Base-by-base conservation (phyloP, 192 early-diverging fungal genomes). In the Allomyces javanicus region DNA sequence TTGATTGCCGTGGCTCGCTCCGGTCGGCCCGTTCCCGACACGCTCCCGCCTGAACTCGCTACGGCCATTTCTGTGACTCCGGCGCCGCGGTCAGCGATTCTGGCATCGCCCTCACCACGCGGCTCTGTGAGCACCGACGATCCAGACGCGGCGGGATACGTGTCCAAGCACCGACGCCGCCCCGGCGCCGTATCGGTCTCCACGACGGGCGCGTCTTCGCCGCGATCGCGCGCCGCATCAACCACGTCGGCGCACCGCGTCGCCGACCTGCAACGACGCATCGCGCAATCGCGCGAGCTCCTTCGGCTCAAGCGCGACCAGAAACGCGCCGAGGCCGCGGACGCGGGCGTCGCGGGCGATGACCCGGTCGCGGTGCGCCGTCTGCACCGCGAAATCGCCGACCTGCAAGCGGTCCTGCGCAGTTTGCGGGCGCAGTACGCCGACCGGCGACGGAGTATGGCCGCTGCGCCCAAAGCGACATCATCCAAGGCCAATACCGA, bases 1-100 rank as follows among this genome's bases (percentile, higher is more conserved):
- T 73, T 98, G 22, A 88, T 96, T 44, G 89, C 94, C 78, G 74
- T 86, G 33, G 17, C 50, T 58, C 50, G 50, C 2, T n/a, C 12
- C 14, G 50, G 21, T 1, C 50, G 50, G 12, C 50, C 21, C 17
- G 50, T 58, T 21, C 50, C 12, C 1, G 50, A 58, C 50, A 58
- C 12, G 50, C 50, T 58, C 50, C 12, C 21, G 12, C 0, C 12
- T 3, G 17, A 58, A n/a, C 12, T 58, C 6, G 50, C 17, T 58
- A 12, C 17, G 17, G 50, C 17, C 50, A 58, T 58, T 58, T 58
- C 50, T 4, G 50, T 12, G 17, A 58, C 50, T 1, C 17, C 50
- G 50, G 17, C 50, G 9, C 33, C 33, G 33, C 33, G 33, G 33
- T 40, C 33, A 40, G 33, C 33, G 5, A 40, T 40, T 40, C 33